These are phyloP conservation scores for Coemansia sp. DNA, from an alignment of 192 early-diverging fungal species.

Conservation along the genomic window DNA sequence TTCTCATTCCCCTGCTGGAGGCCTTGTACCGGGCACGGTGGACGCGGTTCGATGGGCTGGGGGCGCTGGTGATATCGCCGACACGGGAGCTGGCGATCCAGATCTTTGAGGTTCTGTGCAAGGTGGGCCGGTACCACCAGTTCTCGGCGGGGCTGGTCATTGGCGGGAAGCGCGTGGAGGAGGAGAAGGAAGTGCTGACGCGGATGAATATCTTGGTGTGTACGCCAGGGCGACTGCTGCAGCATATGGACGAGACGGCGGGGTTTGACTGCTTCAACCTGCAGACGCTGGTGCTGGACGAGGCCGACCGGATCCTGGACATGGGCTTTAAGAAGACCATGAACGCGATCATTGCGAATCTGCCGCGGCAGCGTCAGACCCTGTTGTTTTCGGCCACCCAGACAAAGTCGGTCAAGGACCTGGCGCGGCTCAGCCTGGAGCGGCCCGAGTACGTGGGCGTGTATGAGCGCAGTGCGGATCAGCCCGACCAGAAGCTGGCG, in stretches of 20 bases:
- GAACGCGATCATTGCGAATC: conserved; percentile 76
- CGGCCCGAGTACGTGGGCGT: conserved; percentile 95
- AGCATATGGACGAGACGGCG: conserved; percentile 88
- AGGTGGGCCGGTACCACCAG: conserved; percentile 63
- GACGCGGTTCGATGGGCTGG: conserved; percentile 73
- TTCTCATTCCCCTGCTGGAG: conserved; percentile 79
- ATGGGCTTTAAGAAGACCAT: conserved; percentile 79
- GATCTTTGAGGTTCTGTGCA: conserved; percentile 83
- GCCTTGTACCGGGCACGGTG: conserved; percentile 74
- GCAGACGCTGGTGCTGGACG: conserved; percentile 72
- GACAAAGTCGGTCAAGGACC: conserved; percentile 91
- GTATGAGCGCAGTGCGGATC: too few relatives aligned
- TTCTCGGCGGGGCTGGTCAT: conserved; percentile 95
- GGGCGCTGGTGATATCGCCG: conserved; percentile 76
- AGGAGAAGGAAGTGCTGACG: conserved; percentile 64
- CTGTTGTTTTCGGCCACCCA: conserved; percentile 97
- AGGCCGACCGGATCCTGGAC: conserved; percentile 81
- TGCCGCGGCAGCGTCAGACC: conserved; percentile 84
- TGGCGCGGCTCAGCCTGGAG: conserved; percentile 82
- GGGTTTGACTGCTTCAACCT: conserved; percentile 83
- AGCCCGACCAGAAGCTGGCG: conserved; percentile 60
- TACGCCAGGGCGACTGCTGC: conserved; percentile 77
- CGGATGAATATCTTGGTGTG: conserved; percentile 79
- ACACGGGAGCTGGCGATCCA: conserved; percentile 81
- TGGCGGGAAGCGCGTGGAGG: conserved; percentile 84